Base-by-base conservation (phyloP, 306 rosid species). In the Malus orientalis region DNA sequence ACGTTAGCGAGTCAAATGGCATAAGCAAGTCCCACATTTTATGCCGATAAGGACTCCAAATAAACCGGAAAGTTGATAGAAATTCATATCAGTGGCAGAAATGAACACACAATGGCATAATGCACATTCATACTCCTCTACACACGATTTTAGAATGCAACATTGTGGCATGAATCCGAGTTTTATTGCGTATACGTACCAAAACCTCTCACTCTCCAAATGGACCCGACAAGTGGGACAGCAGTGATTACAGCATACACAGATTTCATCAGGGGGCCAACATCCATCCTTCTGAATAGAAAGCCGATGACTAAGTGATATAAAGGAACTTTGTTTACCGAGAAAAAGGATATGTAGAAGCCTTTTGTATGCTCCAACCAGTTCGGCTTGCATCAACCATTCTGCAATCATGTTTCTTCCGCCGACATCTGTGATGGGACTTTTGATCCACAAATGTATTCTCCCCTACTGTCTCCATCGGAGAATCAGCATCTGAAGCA, bases 391-490 rank as follows among this genome's bases (percentile, higher is more conserved):
- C 86, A 78, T 88, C 93, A 4, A 85, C 82, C 96, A 92, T 89
- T 88, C 96, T 87, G 76, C 92, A 90, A 79, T 96, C 99, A 30
- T 92, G 96, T 78, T 92, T 96, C 92, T 85, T 91, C 6, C 98
- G 92, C 14, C 99, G 91, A 82, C 96, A 92, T 87, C 99, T 86
- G 78, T 89, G 90, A 86, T 96, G 99, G 20, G 89, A 81, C 81
- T 89, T 95, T 78, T 88, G 97, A 84, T 96, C 99, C 18, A 84
- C 68, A 53, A 96, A 89, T 59, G 92, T 80, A 86, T 90, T 95
- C 84, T 92, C 96, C 57, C 99, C 98, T 69, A 91, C 99, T 78
- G 88, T 87, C 91, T 92, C 99, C 91, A 85, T 87, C 81, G 76
- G 74, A 19, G 96, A 87, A 87, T 86, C 96, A 59, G 83, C 77